Evolutionary conservation across 2,329 filamentous ascomycete species (phyloP).

Genomic region (Botrytis sinoallii): DNA sequence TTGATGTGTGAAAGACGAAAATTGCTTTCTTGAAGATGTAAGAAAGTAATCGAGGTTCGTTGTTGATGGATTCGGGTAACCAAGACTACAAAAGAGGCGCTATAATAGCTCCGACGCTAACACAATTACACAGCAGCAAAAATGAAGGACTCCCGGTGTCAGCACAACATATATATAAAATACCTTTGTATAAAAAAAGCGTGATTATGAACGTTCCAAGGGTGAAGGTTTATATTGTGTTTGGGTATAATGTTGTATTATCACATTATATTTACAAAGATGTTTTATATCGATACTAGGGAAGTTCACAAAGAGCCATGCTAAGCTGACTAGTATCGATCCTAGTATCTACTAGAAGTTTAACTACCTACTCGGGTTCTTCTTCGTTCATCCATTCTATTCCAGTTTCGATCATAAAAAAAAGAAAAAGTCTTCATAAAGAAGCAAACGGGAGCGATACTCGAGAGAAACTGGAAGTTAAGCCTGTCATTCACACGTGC

Average conservation of each 20-base stretch:
- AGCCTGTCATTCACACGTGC: constrained; percentile 4
- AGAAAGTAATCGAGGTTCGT: constrained; percentile 16
- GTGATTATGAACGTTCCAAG: neutral
- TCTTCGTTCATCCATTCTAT: neutral
- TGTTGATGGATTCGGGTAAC: constrained; percentile 14
- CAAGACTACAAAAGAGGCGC: constrained; percentile 2
- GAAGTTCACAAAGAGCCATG: neutral
- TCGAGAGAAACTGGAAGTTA: neutral
- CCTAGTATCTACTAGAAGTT: neutral
- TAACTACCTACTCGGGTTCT: neutral
- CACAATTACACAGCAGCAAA: neutral
- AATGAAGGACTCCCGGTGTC: neutral
- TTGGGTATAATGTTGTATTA: neutral
- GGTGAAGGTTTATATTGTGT: neutral
- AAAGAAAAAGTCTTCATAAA: constrained; percentile 3
- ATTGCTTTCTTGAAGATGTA: constrained; percentile 15
- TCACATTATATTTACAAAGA: neutral
- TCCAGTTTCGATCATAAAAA: neutral
- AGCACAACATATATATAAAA: neutral
- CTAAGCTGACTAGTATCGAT: neutral
- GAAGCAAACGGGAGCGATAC: neutral
- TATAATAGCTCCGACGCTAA: constrained; percentile 13
- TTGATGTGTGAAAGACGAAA: neutral
- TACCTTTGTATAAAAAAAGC: neutral
- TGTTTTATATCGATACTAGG: neutral